Evolutionary conservation across 192 early-diverging fungal species (phyloP).

Genomic region (Linnemannia hyalina): DNA sequence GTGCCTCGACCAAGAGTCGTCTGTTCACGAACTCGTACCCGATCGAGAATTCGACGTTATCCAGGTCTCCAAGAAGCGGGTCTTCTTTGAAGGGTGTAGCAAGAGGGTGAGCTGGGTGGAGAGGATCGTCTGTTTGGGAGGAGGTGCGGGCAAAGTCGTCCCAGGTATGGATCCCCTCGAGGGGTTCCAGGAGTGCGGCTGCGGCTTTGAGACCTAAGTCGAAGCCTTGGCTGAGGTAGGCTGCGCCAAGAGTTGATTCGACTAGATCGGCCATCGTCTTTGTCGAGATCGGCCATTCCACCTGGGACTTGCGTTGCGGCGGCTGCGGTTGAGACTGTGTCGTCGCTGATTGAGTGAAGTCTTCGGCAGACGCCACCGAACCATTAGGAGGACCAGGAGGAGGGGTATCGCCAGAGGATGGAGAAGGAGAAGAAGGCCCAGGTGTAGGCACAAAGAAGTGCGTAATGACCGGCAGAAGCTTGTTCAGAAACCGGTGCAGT

Average conservation of each 20-base stretch:
- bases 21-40: slow-evolving; percentile 78
- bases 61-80: not conserved
- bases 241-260: slow-evolving; percentile 85
- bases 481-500: slow-evolving; percentile 67
- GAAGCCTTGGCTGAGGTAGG: slow-evolving; percentile 69
- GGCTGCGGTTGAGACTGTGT: not conserved
- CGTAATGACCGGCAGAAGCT: not conserved
- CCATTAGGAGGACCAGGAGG: not conserved
- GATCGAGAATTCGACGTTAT: slow-evolving; percentile 48
- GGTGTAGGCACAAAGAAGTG: slow-evolving; percentile 8
- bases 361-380: not conserved
- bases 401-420: not conserved
- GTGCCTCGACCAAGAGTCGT: slow-evolving; percentile 75
- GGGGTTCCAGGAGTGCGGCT: slow-evolving; percentile 64
- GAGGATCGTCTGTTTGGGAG: not conserved
- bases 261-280: slow-evolving; percentile 89
- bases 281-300: slow-evolving; percentile 69
- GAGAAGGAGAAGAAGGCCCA: not conserved
- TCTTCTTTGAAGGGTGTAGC: slow-evolving; percentile 1
- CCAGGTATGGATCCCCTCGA: slow-evolving; percentile 65
- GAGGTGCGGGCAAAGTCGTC: slow-evolving; percentile 48
- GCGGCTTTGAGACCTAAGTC: slow-evolving; percentile 67
- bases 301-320: slow-evolving; percentile 57
- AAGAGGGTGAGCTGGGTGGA: too few relatives aligned
- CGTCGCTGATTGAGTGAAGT: not conserved